phyloP scores from a whole-genome alignment of 1,284 basidiomycete species.

The Rhizopogon parksii region DNA sequence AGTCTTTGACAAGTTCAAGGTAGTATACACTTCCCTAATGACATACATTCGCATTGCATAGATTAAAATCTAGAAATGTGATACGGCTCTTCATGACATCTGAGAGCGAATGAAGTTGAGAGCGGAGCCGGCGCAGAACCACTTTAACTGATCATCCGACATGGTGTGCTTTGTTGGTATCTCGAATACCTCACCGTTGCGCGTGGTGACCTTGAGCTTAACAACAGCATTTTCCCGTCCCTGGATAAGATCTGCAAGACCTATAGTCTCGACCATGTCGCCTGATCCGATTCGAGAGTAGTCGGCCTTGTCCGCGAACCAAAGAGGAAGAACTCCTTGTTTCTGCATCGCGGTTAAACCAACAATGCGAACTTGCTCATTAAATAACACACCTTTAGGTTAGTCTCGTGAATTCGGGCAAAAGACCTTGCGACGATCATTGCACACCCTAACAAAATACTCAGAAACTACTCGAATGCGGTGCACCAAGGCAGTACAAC shows the following conservation, averaged over 20 bases:
- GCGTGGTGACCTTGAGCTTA: slow-evolving; percentile 65
- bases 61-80: background rate
- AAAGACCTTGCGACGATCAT: slow-evolving; percentile 89
- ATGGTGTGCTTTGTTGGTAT: slow-evolving; percentile 82
- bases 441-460: slow-evolving; percentile 53
- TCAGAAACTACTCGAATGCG: slow-evolving; percentile 1
- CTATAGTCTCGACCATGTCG: slow-evolving; percentile 40
- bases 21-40: background rate
- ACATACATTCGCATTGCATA: background rate
- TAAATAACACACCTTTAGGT: slow-evolving; percentile 66
- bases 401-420: slow-evolving; percentile 98
- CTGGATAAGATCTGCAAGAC: slow-evolving; percentile 41
- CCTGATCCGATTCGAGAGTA: slow-evolving; percentile 79
- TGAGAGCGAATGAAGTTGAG: slow-evolving; percentile 75
- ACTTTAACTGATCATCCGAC: slow-evolving; percentile 82
- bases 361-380: background rate
- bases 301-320: slow-evolving; percentile 83
- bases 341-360: slow-evolving; percentile 48
- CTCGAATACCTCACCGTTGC: slow-evolving; percentile 56
- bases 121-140: slow-evolving; percentile 82
- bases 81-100: slow-evolving; percentile 22
- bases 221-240: slow-evolving; percentile 48
- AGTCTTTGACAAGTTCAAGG: slow-evolving; percentile 13
- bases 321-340: slow-evolving; percentile 90
- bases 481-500: slow-evolving; percentile 12